These are phyloP conservation scores for Dentipellis sp. DNA, from an alignment of 768 basidiomycete species.

Conservation along the genomic window DNA sequence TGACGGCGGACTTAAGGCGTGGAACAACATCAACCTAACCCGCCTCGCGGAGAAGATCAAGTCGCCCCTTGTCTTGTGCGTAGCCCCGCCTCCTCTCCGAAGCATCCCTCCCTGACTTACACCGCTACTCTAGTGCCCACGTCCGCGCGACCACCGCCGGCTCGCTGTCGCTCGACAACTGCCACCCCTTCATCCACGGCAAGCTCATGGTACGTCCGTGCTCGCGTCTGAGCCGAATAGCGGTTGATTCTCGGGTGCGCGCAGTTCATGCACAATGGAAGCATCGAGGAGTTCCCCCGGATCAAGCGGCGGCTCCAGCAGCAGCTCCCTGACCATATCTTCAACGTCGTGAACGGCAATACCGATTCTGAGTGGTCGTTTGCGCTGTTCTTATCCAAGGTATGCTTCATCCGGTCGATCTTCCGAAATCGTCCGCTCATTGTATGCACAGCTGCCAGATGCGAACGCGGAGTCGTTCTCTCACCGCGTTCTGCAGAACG, in stretches of 20 bases:
- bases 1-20: conserved; percentile 49
- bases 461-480: conserved; percentile 70
- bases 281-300: conserved; percentile 73
- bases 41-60: conserved; percentile 96
- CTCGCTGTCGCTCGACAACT: conserved; percentile 86
- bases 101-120: too few relatives aligned
- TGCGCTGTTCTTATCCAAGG: conserved; percentile 82
- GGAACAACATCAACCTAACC: conserved; percentile 93
- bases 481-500: conserved; percentile 59
- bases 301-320: conserved; percentile 79
- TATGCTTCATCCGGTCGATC: conserved; percentile 14
- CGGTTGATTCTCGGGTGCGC: neutral
- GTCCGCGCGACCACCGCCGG: conserved; percentile 92
- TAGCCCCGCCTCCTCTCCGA: conserved; percentile 3
- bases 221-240: too few relatives aligned
- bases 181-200: conserved; percentile 89
- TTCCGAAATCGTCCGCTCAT: neutral
- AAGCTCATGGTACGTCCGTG: conserved; percentile 70
- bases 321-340: conserved; percentile 73
- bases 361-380: conserved; percentile 99
- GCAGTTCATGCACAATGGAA: conserved; percentile 97
- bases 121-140: conserved; percentile 50
- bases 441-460: conserved; percentile 55
- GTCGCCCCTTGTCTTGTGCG: conserved; percentile 89
- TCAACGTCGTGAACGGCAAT: conserved; percentile 83